Conservation (phyloP, 2,329 filamentous ascomycete species). For the Fonsecaea pugnacius region DNA sequence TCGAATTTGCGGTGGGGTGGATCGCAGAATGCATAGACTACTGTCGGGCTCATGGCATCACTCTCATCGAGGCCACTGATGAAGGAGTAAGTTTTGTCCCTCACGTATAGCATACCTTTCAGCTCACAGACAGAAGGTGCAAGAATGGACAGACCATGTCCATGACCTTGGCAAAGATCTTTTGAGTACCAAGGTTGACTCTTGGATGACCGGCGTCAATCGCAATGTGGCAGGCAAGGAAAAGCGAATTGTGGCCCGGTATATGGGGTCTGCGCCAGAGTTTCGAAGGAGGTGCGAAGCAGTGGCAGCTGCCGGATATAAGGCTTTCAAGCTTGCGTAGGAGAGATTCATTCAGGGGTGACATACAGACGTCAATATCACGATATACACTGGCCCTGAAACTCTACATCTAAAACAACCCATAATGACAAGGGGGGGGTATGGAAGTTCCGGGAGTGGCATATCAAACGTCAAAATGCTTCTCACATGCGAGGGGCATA, state of each 20-base stretch:
- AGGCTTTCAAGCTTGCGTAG: background rate
- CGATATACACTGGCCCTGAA: too few species aligned
- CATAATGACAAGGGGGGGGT: too few species aligned
- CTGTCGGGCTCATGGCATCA: too few species aligned
- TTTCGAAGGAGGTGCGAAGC: background rate
- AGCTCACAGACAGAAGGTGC: background rate
- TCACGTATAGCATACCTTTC: background rate
- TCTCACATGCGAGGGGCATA: too few species aligned
- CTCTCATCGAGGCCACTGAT: too few species aligned
- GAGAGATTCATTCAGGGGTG: too few species aligned
- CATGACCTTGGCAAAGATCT: background rate
- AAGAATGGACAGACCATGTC: background rate
- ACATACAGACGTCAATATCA: too few species aligned
- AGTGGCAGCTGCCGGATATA: background rate
- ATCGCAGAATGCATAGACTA: background rate
- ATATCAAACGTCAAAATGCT: too few species aligned
- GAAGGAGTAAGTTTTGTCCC: too few species aligned
- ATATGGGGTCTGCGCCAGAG: background rate
- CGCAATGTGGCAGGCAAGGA: background rate
- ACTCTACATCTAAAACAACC: too few species aligned
- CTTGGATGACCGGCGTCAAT: background rate
- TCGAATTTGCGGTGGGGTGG: background rate
- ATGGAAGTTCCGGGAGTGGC: too few species aligned
- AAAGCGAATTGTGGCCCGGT: background rate
- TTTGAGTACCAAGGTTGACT: background rate